A percentile compares a stretch with the other conserved stretches of the same genome.
phyloP scores from a whole-genome alignment of 108 stramenopile species.

The Schizochytrium sp. region DNA sequence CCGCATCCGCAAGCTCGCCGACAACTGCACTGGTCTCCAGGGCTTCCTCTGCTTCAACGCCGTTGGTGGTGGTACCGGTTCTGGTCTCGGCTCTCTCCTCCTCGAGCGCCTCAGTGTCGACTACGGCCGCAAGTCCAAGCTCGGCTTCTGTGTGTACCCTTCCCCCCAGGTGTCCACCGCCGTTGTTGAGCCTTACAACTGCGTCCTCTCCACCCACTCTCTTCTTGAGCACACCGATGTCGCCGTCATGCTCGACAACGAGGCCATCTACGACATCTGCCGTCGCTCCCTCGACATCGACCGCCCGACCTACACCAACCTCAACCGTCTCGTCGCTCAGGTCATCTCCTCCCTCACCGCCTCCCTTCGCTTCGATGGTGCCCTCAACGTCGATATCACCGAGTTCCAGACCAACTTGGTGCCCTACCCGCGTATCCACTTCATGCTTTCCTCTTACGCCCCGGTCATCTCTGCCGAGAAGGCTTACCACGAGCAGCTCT shows the following conservation, averaged over 20 bases:
- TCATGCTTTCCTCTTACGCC: conserved; percentile 93
- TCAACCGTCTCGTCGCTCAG: conserved; percentile 92
- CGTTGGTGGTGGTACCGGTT: conserved; percentile 74
- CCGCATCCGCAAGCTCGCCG: conserved; percentile 75
- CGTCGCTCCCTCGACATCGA: conserved; percentile 91
- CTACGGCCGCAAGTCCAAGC: conserved; percentile 73
- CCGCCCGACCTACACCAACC: conserved; percentile 92
- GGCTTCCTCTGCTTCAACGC: conserved; percentile 75
- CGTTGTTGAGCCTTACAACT: conserved; percentile 97
- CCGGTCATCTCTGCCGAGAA: conserved; percentile 91
- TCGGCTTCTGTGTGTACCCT: conserved; percentile 78
- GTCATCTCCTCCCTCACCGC: conserved; percentile 91
- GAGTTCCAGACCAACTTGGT: conserved; percentile 98
- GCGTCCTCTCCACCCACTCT: conserved; percentile 92
- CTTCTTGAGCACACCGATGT: conserved; percentile 94
- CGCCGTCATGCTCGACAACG: conserved; percentile 94
- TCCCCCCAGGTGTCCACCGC: conserved; percentile 94
- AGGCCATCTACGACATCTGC: conserved; percentile 94
- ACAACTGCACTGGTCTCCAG: conserved; percentile 76
- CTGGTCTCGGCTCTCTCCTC: conserved; percentile 73
- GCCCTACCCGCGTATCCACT: conserved; percentile 94
- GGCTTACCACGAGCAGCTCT: conserved; percentile 91
- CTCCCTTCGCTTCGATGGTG: conserved; percentile 93
- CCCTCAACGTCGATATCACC: conserved; percentile 92
- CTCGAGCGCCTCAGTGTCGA: conserved; percentile 71